Percentiles rank a stretch among this genome's conserved stretches.
phyloP scores from a whole-genome alignment of 148 eudicot species.

The Silene conica region DNA sequence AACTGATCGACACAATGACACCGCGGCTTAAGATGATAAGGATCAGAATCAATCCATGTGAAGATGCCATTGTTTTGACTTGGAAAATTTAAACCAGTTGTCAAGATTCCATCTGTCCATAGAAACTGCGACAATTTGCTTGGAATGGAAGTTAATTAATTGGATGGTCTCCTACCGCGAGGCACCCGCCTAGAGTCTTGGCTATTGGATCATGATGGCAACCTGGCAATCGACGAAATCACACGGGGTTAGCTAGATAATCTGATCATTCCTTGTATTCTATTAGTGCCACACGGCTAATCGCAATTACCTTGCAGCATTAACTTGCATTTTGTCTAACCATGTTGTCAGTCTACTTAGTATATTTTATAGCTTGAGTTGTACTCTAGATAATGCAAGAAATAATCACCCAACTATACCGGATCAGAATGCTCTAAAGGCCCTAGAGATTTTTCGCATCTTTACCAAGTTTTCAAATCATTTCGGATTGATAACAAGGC shows the following conservation, averaged over 20 bases:
- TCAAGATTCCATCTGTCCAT: conserved; percentile 13
- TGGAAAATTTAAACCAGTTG: conserved; percentile 21
- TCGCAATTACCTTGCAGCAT: neutral
- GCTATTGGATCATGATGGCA: neutral
- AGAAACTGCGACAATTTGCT: neutral
- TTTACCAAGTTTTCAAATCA: too few relatives aligned
- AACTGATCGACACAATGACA: neutral
- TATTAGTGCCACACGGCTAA: neutral
- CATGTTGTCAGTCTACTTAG: neutral
- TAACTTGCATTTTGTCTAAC: neutral
- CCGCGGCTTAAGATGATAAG: neutral
- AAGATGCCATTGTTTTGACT: neutral
- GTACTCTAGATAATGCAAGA: too few relatives aligned
- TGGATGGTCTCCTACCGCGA: neutral
- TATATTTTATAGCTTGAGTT: too few relatives aligned
- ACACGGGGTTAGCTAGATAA: neutral
- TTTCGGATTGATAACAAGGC: too few relatives aligned
- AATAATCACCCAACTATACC: too few relatives aligned
- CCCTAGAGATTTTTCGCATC: too few relatives aligned
- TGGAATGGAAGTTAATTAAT: neutral
- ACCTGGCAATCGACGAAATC: neutral
- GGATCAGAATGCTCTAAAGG: too few relatives aligned
- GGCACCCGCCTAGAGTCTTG: neutral
- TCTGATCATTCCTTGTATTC: neutral
- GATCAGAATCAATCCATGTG: conserved; percentile 4